Evolutionary conservation across 495 filamentous ascomycete species (phyloP).

Genomic region (Filosporella fistucella): DNA sequence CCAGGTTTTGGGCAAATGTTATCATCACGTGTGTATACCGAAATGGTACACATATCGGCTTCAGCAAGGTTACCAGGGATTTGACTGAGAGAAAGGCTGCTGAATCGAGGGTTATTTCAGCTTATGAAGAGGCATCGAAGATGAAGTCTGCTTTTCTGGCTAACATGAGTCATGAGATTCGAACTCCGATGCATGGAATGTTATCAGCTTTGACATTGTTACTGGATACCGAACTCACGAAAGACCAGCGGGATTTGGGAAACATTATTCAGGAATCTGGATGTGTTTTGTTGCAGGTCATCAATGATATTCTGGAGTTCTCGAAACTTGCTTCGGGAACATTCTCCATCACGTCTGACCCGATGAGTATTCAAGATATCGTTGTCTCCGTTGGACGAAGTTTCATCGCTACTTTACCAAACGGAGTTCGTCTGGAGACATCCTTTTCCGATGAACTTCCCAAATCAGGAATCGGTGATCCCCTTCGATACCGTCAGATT

Average conservation of each 20-base stretch:
- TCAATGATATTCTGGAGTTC: constrained; percentile 85
- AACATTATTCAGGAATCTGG: constrained; percentile 75
- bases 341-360: constrained; percentile 66
- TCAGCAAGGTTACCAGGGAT: constrained; percentile 62
- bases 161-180: constrained; percentile 52
- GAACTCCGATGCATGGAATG: constrained; percentile 50
- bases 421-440: constrained; percentile 45
- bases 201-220: constrained; percentile 40
- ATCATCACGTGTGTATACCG: constrained; percentile 58
- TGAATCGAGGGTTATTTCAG: constrained; percentile 51
- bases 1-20: constrained; percentile 64
- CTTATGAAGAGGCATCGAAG: constrained; percentile 61
- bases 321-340: constrained; percentile 55
- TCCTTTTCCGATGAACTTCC: constrained; percentile 39
- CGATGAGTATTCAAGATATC: constrained; percentile 68
- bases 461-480: constrained; percentile 60
- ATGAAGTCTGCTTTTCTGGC: constrained; percentile 65
- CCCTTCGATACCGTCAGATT: constrained; percentile 72
- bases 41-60: constrained; percentile 54
- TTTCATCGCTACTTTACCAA: constrained; percentile 52
- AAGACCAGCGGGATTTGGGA: constrained; percentile 66
- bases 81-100: constrained; percentile 57
- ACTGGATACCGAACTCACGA: constrained; percentile 51
- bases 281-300: constrained; percentile 73
- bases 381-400: constrained; percentile 59